Percentiles rank a stretch among this genome's conserved stretches.
Conservation (phyloP, 169 alveolate species). For the Eimeria maxima region DNA sequence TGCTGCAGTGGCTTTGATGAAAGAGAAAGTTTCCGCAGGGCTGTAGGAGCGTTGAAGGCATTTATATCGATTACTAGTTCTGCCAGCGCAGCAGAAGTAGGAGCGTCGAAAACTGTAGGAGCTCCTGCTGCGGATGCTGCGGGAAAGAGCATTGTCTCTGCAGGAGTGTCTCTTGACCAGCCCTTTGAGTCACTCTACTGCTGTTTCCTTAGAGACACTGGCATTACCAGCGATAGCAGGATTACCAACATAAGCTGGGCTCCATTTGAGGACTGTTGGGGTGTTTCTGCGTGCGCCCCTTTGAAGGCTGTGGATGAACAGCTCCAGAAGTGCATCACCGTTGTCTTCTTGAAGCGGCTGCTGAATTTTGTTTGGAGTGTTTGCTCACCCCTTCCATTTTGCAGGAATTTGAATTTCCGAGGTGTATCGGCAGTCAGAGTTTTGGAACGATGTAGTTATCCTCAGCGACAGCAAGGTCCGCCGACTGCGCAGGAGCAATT, state of each 20-base stretch:
- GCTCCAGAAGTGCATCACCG: conserved; percentile 55
- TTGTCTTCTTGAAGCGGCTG: conserved; percentile 21
- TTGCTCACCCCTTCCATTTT: conserved; percentile 9
- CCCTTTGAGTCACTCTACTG: conserved; percentile 35
- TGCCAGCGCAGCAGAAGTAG: neutral
- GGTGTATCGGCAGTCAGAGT: conserved; percentile 58
- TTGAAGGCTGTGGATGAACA: conserved; percentile 35
- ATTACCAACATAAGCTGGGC: conserved; percentile 28
- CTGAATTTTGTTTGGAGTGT: conserved; percentile 22
- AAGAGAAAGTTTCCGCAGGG: conserved; percentile 36
- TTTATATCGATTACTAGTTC: neutral
- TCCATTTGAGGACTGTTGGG: conserved; percentile 73
- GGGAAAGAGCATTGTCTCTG: neutral
- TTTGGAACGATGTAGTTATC: conserved; percentile 21
- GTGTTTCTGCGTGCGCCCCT: conserved; percentile 48
- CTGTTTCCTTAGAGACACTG: neutral
- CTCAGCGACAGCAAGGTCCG: neutral
- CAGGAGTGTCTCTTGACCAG: neutral
- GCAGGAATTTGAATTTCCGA: neutral
- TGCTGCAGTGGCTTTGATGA: conserved; percentile 57
- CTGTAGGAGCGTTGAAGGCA: conserved; percentile 24
- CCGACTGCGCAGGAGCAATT: conserved; percentile 3
- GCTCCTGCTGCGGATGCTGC: neutral
- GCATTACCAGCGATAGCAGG: neutral
- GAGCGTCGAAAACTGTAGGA: neutral